phyloP scores from a whole-genome alignment of 1,284 basidiomycete species.

The Xerocomus nothofagi region DNA sequence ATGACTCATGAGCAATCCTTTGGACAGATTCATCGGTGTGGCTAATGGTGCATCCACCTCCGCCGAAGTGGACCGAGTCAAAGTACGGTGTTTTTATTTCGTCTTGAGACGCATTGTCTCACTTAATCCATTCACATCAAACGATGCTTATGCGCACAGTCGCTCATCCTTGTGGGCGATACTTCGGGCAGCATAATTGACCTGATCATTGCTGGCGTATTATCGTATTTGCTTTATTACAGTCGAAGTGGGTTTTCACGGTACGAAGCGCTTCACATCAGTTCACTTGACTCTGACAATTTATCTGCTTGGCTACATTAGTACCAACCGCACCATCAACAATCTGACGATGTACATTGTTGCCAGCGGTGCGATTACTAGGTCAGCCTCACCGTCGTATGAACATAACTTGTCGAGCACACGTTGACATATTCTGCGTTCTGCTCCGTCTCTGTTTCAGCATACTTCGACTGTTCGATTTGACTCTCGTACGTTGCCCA shows the following conservation, averaged over 20 bases:
- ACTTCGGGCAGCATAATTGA: background rate
- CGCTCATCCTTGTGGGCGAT: background rate
- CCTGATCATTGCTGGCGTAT: conserved; percentile 3
- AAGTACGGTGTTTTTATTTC: background rate
- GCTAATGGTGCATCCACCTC: background rate
- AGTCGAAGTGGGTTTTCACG: background rate
- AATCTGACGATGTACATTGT: conserved; percentile 8
- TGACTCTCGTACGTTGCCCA: background rate
- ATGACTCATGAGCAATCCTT: background rate
- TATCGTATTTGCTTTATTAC: conserved; percentile 2
- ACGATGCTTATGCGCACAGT: background rate
- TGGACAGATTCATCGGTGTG: background rate
- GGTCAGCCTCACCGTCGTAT: background rate
- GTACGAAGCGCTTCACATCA: background rate
- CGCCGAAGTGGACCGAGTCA: background rate
- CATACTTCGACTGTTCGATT: background rate
- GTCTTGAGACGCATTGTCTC: too few species aligned
- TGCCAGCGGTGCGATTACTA: conserved; percentile 2
- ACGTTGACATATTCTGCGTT: background rate
- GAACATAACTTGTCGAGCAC: background rate
- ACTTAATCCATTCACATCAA: background rate
- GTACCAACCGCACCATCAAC: conserved; percentile 1
- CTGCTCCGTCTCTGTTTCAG: background rate
- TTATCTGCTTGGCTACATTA: background rate
- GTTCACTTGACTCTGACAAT: background rate